Base-by-base conservation (phyloP, 1,284 basidiomycete genomes). In the Melampsora occidentalis region DNA sequence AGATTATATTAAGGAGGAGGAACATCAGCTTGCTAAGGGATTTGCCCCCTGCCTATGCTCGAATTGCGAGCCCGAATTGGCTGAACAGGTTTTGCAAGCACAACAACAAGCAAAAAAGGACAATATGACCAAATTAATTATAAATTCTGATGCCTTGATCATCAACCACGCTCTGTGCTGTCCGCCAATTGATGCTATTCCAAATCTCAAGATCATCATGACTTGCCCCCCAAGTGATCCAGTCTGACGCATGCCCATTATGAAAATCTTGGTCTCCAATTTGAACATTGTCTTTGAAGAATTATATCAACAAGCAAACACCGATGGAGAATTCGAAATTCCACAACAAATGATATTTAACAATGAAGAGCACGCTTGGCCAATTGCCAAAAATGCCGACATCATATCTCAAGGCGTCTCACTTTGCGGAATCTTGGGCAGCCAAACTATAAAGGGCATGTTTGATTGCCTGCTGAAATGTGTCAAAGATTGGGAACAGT, bases 11-110 rank as follows among this genome's bases (percentile, higher is more conserved):
- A n/a, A 25, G 7, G 51, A 53, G 25, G 6, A n/a, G 20, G 20
- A 7, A 25, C 0, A 2, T 14, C 51, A 53, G 1, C 20, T 10
- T 7, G 51, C 10, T 16, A 25, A 18, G 25, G 7, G 46, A 5
- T 59, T 70, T 39, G 33, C 39, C 20, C 1, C n/a, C 10, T 70
- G 69, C 20, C 12, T 59, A 20, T 70, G 51, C 35, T 70, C 69
- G 2, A 70, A 61, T 20, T 69, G 49, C 35, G 18, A 69, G 2
- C 68, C 48, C 2, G 9, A 33, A 33, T 48, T 28, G 33, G 68
- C 51, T 14, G 22, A 33, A 39, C 2, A 42, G 5, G 39, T 70
- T 12, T 42, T 42, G 22, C 22, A 61, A 2, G 31, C 2, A 2
- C 53, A 39, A 14, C 53, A 70, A 20, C 20, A 53, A 25, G 33